These are phyloP conservation scores for Canavalia gladiata DNA, from an alignment of 306 rosid species.

Conservation along the genomic window DNA sequence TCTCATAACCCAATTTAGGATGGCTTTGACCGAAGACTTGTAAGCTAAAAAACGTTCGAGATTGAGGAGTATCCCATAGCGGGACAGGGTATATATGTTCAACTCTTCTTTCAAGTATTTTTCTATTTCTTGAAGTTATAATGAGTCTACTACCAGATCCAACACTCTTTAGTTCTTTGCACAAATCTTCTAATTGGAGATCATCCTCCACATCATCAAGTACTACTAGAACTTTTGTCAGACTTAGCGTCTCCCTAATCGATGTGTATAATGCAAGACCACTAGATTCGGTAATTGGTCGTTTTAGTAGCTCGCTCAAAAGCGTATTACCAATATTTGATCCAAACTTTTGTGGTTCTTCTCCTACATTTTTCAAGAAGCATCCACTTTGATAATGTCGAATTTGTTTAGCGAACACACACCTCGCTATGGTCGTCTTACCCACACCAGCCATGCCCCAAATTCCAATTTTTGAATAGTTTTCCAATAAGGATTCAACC, in stretches of 20 bases:
- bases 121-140: conserved; percentile 29
- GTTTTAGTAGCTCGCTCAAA: conserved; percentile 8
- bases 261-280: background rate
- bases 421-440: conserved; percentile 39
- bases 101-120: background rate
- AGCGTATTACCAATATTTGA: background rate
- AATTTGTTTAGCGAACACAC: background rate
- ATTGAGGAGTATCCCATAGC: background rate
- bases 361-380: conserved; percentile 33
- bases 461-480: conserved; percentile 10
- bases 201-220: conserved; percentile 8
- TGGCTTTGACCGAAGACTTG: background rate
- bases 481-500: background rate
- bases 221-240: conserved; percentile 26
- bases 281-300: background rate
- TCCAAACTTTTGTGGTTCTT: background rate
- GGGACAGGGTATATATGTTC: background rate
- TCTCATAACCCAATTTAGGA: background rate
- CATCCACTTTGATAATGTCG: conserved; percentile 1
- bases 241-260: background rate
- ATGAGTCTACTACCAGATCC: conserved; percentile 17
- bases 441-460: conserved; percentile 51
- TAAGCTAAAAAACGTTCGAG: conserved; percentile 9
- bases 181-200: background rate
- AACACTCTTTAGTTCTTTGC: background rate